phyloP scores from a whole-genome alignment of 1,139 yeast genomes.

The Scheffersomyces stambukii region DNA sequence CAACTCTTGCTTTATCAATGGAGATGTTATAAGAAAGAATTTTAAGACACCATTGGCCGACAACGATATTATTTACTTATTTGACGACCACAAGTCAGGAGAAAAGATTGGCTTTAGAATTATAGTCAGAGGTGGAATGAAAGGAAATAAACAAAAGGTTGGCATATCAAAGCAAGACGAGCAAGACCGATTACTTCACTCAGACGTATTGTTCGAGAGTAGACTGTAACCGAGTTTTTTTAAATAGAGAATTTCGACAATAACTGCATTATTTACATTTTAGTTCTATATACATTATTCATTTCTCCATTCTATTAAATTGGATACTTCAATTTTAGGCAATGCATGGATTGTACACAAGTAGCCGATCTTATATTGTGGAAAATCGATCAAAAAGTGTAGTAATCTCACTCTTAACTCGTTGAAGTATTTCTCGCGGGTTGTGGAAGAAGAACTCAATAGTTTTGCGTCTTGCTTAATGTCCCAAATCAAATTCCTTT shows the following conservation, averaged over 20 bases:
- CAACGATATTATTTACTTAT: slow-evolving; percentile 57
- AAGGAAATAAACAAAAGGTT: too few relatives aligned
- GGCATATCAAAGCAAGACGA: slow-evolving; percentile 1
- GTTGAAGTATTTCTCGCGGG: slow-evolving; percentile 12
- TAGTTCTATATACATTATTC: background rate
- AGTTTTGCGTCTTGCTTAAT: slow-evolving; percentile 15
- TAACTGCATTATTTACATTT: background rate
- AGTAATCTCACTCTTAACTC: slow-evolving; percentile 23
- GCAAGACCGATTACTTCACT: too few relatives aligned
- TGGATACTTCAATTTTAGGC: slow-evolving; percentile 3
- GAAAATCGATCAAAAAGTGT: slow-evolving; percentile 31
- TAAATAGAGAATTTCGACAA: too few relatives aligned
- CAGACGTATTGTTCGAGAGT: too few relatives aligned
- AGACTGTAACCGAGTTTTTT: too few relatives aligned
- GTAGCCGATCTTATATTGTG: slow-evolving; percentile 33
- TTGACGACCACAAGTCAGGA: slow-evolving; percentile 51
- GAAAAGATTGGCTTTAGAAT: slow-evolving; percentile 54
- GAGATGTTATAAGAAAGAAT: slow-evolving; percentile 54
- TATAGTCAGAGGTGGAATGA: too few relatives aligned
- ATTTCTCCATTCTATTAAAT: slow-evolving; percentile 7
- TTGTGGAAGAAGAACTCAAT: slow-evolving; percentile 12
- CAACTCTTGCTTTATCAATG: slow-evolving; percentile 73
- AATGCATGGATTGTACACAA: slow-evolving; percentile 13
- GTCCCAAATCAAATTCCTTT: slow-evolving; percentile 42
- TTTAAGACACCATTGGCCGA: too few relatives aligned